Conservation (phyloP, 1,139 yeast genomes). For the Scheffersomyces segobiensis region DNA sequence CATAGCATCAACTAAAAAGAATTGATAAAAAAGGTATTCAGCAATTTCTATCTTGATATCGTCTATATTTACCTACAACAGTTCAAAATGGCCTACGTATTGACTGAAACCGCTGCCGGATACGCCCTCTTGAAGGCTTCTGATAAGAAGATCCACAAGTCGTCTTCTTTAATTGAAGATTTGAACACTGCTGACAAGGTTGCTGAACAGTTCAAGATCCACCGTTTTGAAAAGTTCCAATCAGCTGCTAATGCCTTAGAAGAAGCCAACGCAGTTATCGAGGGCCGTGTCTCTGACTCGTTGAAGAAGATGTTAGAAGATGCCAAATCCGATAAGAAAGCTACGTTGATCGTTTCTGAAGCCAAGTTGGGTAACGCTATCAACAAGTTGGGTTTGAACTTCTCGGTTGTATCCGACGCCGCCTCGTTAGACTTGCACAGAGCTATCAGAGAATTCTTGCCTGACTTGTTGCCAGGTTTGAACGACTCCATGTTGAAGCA, state of each 20-base stretch:
- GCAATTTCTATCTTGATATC: background rate
- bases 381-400: constrained; percentile 87
- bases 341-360: constrained; percentile 89
- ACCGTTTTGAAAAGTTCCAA: constrained; percentile 91
- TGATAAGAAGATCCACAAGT: constrained; percentile 94
- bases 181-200: constrained; percentile 84
- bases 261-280: constrained; percentile 89
- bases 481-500: constrained; percentile 81
- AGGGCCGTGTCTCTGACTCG: constrained; percentile 89
- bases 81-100: constrained; percentile 77
- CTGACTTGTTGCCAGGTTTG: constrained; percentile 92
- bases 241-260: constrained; percentile 96
- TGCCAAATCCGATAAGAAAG: constrained; percentile 83
- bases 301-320: constrained; percentile 76
- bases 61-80: background rate
- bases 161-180: constrained; percentile 71
- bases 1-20: background rate
- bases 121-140: constrained; percentile 96
- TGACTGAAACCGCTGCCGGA: constrained; percentile 98
- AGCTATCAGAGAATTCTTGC: constrained; percentile 90
- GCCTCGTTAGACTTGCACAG: constrained; percentile 93
- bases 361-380: constrained; percentile 95
- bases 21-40: background rate
- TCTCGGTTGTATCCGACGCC: constrained; percentile 90
- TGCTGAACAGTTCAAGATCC: constrained; percentile 76